Conservation (phyloP, 2,329 filamentous ascomycete genomes). For the Cadophora luteo-olivacea region DNA sequence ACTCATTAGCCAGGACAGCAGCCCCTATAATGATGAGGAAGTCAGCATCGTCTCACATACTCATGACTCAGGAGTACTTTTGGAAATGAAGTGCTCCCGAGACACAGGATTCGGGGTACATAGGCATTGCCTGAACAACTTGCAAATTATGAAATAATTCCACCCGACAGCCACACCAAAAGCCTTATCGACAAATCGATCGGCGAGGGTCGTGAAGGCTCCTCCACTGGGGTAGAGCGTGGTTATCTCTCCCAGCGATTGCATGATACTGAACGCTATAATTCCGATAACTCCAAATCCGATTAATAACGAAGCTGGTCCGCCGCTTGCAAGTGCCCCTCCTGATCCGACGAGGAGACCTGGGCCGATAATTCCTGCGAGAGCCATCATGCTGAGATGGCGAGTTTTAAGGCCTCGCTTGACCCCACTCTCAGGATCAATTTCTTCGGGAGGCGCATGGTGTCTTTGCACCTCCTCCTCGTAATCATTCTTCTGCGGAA, state of each 20-base stretch:
- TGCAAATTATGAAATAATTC: conserved; percentile 46
- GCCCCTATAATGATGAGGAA: too few relatives aligned
- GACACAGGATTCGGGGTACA: too few relatives aligned
- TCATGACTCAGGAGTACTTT: too few relatives aligned
- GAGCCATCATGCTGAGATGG: conserved; percentile 62
- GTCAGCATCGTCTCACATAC: too few relatives aligned
- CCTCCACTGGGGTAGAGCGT: conserved; percentile 76
- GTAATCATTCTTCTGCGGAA: conserved; percentile 6
- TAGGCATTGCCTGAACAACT: too few relatives aligned
- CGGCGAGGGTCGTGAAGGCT: conserved; percentile 73
- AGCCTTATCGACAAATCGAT: conserved; percentile 74
- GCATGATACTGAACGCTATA: conserved; percentile 63
- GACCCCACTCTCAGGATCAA: conserved; percentile 67
- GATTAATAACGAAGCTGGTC: conserved; percentile 74
- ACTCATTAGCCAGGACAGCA: conserved; percentile 68
- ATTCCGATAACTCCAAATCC: conserved; percentile 76
- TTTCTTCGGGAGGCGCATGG: conserved; percentile 17
- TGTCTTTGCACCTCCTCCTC: conserved; percentile 1
- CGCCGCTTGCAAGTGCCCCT: conserved; percentile 70
- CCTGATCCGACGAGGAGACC: conserved; percentile 76
- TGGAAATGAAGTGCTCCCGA: too few relatives aligned
- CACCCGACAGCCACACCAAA: conserved; percentile 70
- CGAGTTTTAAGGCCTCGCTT: conserved; percentile 73
- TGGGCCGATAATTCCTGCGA: conserved; percentile 64
- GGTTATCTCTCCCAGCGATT: conserved; percentile 76